A percentile compares a stretch with the other conserved stretches of the same genome.
phyloP scores from a whole-genome alignment of 2,329 filamentous ascomycete species.

The Fusarium sp. region DNA sequence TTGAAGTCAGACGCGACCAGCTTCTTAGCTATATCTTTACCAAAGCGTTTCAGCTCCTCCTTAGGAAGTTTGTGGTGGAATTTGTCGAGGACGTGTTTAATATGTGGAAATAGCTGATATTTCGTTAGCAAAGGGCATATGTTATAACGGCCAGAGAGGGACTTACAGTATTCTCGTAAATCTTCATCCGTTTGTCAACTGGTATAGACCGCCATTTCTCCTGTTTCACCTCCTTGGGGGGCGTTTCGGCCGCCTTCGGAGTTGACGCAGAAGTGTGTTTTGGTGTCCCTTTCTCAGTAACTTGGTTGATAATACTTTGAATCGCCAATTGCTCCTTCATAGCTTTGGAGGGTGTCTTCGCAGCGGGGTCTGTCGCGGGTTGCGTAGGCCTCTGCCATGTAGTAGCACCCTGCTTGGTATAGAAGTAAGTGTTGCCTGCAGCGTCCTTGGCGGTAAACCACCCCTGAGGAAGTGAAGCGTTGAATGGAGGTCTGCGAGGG shows the following conservation, averaged over 20 bases:
- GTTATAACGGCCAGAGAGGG: not conserved
- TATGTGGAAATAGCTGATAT: conserved; percentile 80
- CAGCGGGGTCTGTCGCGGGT: conserved; percentile 71
- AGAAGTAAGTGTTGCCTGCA: conserved; percentile 84
- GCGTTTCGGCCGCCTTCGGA: conserved; percentile 68
- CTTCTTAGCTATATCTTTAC: conserved; percentile 82
- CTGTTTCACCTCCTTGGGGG: conserved; percentile 68
- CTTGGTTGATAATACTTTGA: conserved; percentile 86
- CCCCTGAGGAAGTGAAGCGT: conserved; percentile 76
- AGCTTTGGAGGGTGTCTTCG: conserved; percentile 73
- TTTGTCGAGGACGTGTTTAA: conserved; percentile 87
- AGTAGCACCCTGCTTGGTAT: conserved; percentile 79
- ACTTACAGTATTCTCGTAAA: conserved; percentile 92
- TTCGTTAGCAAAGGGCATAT: conserved; percentile 21
- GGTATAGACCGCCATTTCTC: conserved; percentile 78
- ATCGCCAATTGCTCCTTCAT: conserved; percentile 76
- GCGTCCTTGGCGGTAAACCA: conserved; percentile 84
- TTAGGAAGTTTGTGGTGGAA: conserved; percentile 88
- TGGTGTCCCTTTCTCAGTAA: conserved; percentile 74
- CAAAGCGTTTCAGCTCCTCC: conserved; percentile 74
- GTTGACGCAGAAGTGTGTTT: conserved; percentile 69
- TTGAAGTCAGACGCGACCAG: conserved; percentile 93
- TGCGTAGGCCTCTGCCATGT: conserved; percentile 84
- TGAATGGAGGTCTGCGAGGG: conserved; percentile 67
- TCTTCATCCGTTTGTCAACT: conserved; percentile 90